Base-by-base conservation (phyloP, 1,284 basidiomycete genomes). In the Papiliotrema nemorosa region DNA sequence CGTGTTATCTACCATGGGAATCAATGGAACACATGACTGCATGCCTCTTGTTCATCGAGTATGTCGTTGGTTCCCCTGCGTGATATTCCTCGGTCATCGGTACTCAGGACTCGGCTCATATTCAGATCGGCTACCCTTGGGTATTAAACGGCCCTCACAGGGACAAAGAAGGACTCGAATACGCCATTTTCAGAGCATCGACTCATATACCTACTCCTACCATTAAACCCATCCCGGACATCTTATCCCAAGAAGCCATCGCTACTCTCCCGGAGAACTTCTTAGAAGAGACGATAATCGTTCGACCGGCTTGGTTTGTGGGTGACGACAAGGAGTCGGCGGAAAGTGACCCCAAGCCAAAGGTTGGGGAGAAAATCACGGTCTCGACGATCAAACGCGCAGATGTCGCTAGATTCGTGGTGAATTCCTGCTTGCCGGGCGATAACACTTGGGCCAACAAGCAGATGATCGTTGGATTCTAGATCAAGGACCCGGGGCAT, bases 131-230 rank as follows among this genome's bases (percentile, higher is more conserved):
- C 14, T 67, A 67, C 47, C 46, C 53, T 1, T 53, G 41, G 49
- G 21, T 60, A 6, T 49, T 65, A 12, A n/a, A 48, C 25, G 44
- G 47, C 14, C 62, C 65, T 1, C 63, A 65, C 45, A 44, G 46
- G 6, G 65, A 67, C 52, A 67, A 67, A 54, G 50, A 53, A 18
- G 60, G 55, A 3, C 44, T 64, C 22, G 63, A 67, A 53, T 59
- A 61, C 42, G 52, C 64, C 44, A 20, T 63, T 33, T 49, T 39
- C n/a, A 53, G 50, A 5, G 56, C 65, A 1, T 50, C 58, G 0
- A 12, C 26, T 2, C 35, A n/a, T 16, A 38, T 24, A 13, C 14
- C 25, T 22, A 36, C 34, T 10, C 50, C 53, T 1, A 24, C 48
- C 3, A 36, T 43, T 16, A 49, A 43, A 2, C 33, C 45, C 12